These are phyloP conservation scores for Trichoderma hamatum DNA, from an alignment of 2,329 filamentous ascomycete species.

Conservation along the genomic window DNA sequence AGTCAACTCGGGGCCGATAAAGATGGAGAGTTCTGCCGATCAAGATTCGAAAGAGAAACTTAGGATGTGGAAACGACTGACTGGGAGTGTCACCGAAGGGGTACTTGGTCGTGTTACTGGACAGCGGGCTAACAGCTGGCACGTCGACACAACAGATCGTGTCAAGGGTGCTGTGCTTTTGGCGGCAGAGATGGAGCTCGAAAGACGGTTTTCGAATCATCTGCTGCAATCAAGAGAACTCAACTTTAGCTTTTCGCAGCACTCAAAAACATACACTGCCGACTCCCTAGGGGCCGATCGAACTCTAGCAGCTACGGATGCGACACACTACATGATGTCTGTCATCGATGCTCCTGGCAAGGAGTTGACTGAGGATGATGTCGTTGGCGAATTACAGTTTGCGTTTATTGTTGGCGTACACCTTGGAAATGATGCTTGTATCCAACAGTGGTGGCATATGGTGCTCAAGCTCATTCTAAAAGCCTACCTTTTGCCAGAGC, in stretches of 20 bases:
- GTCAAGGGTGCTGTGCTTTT: slow-evolving; percentile 49
- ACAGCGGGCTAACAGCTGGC: slow-evolving; percentile 49
- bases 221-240: slow-evolving; percentile 47
- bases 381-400: slow-evolving; percentile 64
- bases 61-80: slow-evolving; percentile 57
- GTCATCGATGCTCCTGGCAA: slow-evolving; percentile 40
- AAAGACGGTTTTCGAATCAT: slow-evolving; percentile 42
- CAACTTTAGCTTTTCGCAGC: slow-evolving; percentile 52
- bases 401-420: slow-evolving; percentile 60
- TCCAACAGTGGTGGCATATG: slow-evolving; percentile 65
- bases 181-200: slow-evolving; percentile 45
- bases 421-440: slow-evolving; percentile 60
- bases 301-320: slow-evolving; percentile 51
- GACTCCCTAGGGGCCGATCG: slow-evolving; percentile 43
- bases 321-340: slow-evolving; percentile 51
- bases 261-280: slow-evolving; percentile 47
- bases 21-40: slow-evolving; percentile 15
- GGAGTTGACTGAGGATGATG: slow-evolving; percentile 43
- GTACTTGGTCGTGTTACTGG: slow-evolving; percentile 54
- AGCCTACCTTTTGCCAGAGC: slow-evolving; percentile 49
- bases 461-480: slow-evolving; percentile 55
- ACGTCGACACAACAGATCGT: slow-evolving; percentile 57
- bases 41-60: slow-evolving; percentile 34
- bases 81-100: slow-evolving; percentile 49
- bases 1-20: slow-evolving; percentile 26